phyloP scores from a whole-genome alignment of 495 filamentous ascomycete genomes.

The Hyaloscypha bicolor region DNA sequence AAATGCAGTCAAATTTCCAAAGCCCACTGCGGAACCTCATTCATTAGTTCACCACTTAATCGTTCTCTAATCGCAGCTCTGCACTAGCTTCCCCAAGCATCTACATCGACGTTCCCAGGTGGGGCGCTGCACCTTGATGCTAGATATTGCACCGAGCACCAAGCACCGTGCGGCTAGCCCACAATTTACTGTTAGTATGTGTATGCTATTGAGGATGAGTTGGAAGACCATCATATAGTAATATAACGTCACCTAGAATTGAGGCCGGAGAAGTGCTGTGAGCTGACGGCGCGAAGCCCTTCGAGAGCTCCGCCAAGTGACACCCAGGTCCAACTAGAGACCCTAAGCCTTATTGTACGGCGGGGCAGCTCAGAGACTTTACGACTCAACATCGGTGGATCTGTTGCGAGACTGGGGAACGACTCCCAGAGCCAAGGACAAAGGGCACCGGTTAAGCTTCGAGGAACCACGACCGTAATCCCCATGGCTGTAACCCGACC shows the following conservation, averaged over 20 bases:
- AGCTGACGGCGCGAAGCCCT: not conserved
- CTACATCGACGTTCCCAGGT: not conserved
- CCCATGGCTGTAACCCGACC: no score
- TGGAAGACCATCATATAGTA: not conserved
- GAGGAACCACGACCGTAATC: no score
- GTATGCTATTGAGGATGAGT: not conserved
- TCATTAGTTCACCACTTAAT: not conserved
- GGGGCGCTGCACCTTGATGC: not conserved
- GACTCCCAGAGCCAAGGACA: not conserved
- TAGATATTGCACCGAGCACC: not conserved
- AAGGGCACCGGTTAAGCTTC: no score
- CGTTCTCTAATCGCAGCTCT: not conserved
- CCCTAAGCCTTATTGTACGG: not conserved
- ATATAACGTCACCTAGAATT: not conserved
- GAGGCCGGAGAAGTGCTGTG: not conserved
- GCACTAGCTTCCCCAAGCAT: not conserved
- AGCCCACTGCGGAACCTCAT: not conserved
- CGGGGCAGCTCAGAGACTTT: not conserved
- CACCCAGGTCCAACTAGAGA: not conserved
- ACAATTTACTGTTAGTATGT: not conserved
- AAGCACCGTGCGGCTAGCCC: not conserved
- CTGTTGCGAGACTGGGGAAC: not conserved
- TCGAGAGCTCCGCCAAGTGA: not conserved
- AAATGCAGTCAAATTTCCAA: not conserved
- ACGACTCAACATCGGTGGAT: not conserved